These are phyloP conservation scores for Anaeromyces robustus DNA, from an alignment of 192 early-diverging fungal genomes.

Conservation along the genomic window DNA sequence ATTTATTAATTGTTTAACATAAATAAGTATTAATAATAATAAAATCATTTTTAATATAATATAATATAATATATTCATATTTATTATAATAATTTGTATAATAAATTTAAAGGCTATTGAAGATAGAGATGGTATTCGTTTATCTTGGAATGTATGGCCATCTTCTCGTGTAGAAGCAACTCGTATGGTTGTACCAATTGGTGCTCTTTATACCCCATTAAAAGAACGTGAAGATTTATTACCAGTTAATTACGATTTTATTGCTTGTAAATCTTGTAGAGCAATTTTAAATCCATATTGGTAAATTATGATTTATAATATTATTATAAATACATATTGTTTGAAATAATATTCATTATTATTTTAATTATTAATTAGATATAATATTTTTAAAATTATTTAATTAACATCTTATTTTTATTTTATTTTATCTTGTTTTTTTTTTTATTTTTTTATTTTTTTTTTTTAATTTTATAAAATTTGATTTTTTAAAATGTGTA, in stretches of 20 bases:
- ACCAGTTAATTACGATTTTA: conserved; percentile 91
- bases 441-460: too few relatives aligned
- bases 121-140: conserved; percentile 87
- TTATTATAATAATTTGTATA: background rate
- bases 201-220: conserved; percentile 81
- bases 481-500: too few relatives aligned
- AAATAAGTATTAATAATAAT: too few relatives aligned
- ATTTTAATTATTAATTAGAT: too few relatives aligned
- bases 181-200: conserved; percentile 84
- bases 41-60: too few relatives aligned
- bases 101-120: conserved; percentile 22
- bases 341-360: too few relatives aligned
- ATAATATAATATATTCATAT: too few relatives aligned
- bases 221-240: conserved; percentile 78
- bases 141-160: conserved; percentile 97
- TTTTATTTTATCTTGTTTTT: too few relatives aligned
- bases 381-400: too few relatives aligned
- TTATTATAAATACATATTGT: too few relatives aligned
- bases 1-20: background rate
- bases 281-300: conserved; percentile 97
- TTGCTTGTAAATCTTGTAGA: conserved; percentile 87
- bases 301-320: conserved; percentile 20
- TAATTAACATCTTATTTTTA: too few relatives aligned
- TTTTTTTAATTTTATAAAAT: too few relatives aligned
- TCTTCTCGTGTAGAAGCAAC: conserved; percentile 85